These are phyloP conservation scores for Wickerhamiella shivajii DNA, from an alignment of 805 yeast species.

Conservation along the genomic window DNA sequence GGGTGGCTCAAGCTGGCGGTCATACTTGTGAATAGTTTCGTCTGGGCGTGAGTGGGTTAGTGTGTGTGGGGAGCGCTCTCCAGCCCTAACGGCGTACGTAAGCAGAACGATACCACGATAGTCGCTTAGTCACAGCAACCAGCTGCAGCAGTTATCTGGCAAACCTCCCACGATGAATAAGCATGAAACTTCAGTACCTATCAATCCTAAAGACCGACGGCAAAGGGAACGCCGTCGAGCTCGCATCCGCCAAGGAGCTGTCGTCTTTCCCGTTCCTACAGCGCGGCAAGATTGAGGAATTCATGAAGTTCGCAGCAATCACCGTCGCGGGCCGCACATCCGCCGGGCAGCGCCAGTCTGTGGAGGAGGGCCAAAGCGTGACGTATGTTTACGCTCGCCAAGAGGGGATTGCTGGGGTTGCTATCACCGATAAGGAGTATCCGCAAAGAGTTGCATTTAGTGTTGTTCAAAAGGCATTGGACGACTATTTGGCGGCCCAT, in stretches of 20 bases:
- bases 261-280: slow-evolving; percentile 83
- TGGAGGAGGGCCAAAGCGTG: slow-evolving; percentile 79
- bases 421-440: slow-evolving; percentile 88
- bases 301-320: slow-evolving; percentile 85
- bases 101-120: too few relatives aligned
- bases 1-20: slow-evolving; percentile 97
- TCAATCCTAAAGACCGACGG: slow-evolving; percentile 62
- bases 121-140: too few relatives aligned
- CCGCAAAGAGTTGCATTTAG: slow-evolving; percentile 96
- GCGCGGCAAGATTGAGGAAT: slow-evolving; percentile 67
- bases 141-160: too few relatives aligned
- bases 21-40: slow-evolving; percentile 45
- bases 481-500: slow-evolving; percentile 64
- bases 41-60: too few relatives aligned
- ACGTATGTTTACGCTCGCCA: slow-evolving; percentile 85
- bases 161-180: too few relatives aligned
- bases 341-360: slow-evolving; percentile 83
- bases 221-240: slow-evolving; percentile 51
- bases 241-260: slow-evolving; percentile 68
- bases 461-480: slow-evolving; percentile 74
- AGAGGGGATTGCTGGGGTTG: slow-evolving; percentile 84
- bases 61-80: too few relatives aligned
- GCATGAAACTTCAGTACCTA: slow-evolving; percentile 81
- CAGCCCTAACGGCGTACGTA: too few relatives aligned
- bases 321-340: slow-evolving; percentile 82